These are phyloP conservation scores for Nitzschia palea DNA, from an alignment of 108 stramenopile genomes.

Conservation along the genomic window DNA sequence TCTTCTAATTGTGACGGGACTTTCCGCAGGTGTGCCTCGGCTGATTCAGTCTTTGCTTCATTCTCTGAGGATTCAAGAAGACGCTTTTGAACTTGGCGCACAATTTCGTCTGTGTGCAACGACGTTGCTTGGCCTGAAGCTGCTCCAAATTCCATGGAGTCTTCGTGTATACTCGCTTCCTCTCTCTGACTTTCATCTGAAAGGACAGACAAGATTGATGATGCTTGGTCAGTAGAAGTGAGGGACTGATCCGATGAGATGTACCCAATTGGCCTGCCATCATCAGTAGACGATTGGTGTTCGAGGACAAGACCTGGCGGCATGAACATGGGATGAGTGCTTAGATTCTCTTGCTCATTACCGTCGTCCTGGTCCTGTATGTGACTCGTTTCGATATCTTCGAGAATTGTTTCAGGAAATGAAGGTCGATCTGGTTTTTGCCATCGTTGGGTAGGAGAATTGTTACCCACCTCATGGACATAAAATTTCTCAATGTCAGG, in stretches of 20 bases:
- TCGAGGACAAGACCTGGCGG: not conserved
- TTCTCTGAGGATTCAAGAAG: not conserved
- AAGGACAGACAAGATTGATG: too few species aligned
- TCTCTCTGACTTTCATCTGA: too few species aligned
- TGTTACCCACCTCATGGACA: constrained; percentile 14
- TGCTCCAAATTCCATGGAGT: not conserved
- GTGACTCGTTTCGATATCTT: not conserved
- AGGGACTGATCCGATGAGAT: not conserved
- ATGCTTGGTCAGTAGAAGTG: not conserved
- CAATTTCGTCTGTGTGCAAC: constrained; percentile 1
- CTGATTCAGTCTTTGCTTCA: not conserved
- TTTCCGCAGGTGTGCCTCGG: not conserved
- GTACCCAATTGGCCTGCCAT: not conserved
- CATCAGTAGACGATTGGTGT: not conserved
- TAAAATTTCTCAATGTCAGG: constrained; percentile 18
- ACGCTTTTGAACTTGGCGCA: constrained; percentile 20
- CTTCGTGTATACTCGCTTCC: too few species aligned
- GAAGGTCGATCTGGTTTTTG: too few species aligned
- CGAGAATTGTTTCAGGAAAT: too few species aligned
- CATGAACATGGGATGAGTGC: not conserved
- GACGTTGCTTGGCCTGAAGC: not conserved
- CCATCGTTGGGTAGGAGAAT: too few species aligned
- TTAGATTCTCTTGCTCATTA: not conserved
- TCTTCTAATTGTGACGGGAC: too few species aligned
- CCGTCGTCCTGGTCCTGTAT: not conserved